Base-by-base conservation (phyloP, 2,329 filamentous ascomycete species). In the Teratosphaeria destructans region DNA sequence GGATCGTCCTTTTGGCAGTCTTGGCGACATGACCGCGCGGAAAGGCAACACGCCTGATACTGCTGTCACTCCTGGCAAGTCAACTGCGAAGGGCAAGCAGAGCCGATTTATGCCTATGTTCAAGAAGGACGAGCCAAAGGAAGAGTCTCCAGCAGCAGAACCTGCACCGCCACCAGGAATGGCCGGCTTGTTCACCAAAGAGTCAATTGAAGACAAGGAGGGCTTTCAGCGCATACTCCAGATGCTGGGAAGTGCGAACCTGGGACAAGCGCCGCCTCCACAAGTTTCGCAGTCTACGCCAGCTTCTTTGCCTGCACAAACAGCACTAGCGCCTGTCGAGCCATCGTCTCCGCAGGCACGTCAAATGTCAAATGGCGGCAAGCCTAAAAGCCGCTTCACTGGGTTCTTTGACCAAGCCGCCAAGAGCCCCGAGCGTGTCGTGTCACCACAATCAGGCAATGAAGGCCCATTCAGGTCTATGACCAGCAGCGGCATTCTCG, bases 31-130 rank as follows among this genome's bases (percentile, higher is more conserved):
- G 62, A 79, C 76, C 63, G 76, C 63, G 59, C 68, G 68, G 26
- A 66, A 73, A 59, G 76, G 77, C 59, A 69, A 66, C 54, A 56
- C 55, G 5, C 56, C 63, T 14, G 65, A 60, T 5, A 54, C 71
- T 61, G 35, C 70, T 56, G 82, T 76, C 64, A 68, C 74, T 2
- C 43, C 43, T 49, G 37, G 32, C 14, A 56, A 16, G 14, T 62
- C 70, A 1, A 74, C 79, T 11, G 73, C 79, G 12, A 89, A 88
- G 71, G 29, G 81, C 29, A 92, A 93, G 69, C 83, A 88, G 5
- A 96, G 92, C 12, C 82, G 90, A 58, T 96, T 96, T 71, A 91
- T 90, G 56, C 90, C 87, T 3, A 88, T 96, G 70, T 79, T 80
- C 63, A 74, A 76, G 56, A 75, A 78, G 56, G 65, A 67, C 11